phyloP scores from a whole-genome alignment of 345 rosid species.

The Syzygium aqueum region DNA sequence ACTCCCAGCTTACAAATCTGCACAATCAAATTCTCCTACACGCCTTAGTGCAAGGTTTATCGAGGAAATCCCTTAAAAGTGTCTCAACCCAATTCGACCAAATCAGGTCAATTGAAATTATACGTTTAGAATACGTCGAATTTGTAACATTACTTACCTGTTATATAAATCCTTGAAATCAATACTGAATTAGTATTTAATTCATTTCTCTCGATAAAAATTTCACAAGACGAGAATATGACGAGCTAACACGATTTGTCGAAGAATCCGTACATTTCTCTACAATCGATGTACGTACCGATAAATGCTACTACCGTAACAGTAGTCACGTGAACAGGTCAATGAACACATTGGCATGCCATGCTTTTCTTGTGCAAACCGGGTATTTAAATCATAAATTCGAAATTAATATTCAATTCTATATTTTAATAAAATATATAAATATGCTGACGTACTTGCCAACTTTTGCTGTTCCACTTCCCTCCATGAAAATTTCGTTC shows the following conservation, averaged over 20 bases:
- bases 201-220: background rate
- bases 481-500: background rate
- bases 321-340: background rate
- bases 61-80: background rate
- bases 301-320: background rate
- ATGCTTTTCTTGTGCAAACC: background rate
- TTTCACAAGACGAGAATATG: background rate
- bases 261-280: background rate
- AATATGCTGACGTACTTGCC: background rate
- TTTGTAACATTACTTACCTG: background rate
- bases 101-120: background rate
- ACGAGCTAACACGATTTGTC: background rate
- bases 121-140: background rate
- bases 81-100: background rate
- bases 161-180: background rate
- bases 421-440: background rate
- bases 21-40: background rate
- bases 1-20: background rate
- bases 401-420: background rate
- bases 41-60: background rate
- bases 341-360: background rate
- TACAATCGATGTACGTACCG: fast-evolving
- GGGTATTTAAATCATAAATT: background rate
- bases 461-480: background rate
- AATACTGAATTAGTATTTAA: background rate